phyloP scores from a whole-genome alignment of 768 basidiomycete species.

The Mycena belliarum region DNA sequence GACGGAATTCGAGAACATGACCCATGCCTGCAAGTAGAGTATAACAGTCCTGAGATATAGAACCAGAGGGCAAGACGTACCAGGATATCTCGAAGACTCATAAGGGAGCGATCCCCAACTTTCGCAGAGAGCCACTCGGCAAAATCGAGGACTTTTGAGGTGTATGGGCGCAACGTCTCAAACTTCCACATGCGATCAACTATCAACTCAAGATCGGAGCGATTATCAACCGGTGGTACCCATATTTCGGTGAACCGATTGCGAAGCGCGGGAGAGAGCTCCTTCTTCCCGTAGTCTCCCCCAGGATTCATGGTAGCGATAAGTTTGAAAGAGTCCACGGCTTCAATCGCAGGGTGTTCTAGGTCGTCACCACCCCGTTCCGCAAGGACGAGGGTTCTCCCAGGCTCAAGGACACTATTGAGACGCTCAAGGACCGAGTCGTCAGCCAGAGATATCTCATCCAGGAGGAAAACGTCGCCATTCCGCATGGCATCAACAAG shows the following conservation, averaged over 20 bases:
- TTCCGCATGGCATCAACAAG: constrained; percentile 86
- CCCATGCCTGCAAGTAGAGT: constrained; percentile 72
- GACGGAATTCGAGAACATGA: constrained; percentile 77
- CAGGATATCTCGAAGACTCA: constrained; percentile 85
- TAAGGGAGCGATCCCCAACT: constrained; percentile 62
- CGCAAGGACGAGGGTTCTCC: constrained; percentile 84
- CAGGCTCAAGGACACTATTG: constrained; percentile 95
- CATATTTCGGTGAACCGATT: constrained; percentile 99
- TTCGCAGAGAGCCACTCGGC: constrained; percentile 72
- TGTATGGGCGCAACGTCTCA: constrained; percentile 54
- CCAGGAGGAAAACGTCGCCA: constrained; percentile 87
- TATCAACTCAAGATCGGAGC: constrained; percentile 76
- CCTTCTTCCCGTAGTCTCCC: constrained; percentile 99
- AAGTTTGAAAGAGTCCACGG: constrained; percentile 75
- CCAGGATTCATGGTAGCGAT: constrained; percentile 99
- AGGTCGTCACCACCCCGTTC: constrained; percentile 83
- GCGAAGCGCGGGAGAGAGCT: constrained; percentile 92
- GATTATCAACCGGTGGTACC: constrained; percentile 84
- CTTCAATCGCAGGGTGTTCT: constrained; percentile 66
- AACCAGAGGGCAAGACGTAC: constrained; percentile 43
- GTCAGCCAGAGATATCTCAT: constrained; percentile 96
- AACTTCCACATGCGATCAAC: constrained; percentile 68
- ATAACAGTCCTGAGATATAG: background rate
- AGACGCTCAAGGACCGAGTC: constrained; percentile 97
- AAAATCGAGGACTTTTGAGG: constrained; percentile 70